phyloP scores from a whole-genome alignment of 208 protist genomes.

The Crithidia expoeki region DNA sequence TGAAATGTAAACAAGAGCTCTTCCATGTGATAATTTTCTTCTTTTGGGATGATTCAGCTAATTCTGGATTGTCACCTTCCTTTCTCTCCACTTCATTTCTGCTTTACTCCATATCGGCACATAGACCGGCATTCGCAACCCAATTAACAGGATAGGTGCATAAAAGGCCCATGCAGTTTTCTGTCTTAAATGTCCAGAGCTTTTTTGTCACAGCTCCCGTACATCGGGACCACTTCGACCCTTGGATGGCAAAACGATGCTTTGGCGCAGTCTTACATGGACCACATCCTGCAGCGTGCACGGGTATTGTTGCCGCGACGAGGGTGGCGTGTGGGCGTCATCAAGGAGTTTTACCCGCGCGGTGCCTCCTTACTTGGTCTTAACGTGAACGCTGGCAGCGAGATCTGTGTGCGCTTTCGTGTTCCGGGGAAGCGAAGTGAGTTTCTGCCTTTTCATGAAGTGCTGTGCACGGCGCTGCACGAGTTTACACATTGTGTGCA shows the following conservation, averaged over 20 bases:
- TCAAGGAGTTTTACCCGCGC: conserved; percentile 90
- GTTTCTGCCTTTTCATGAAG: conserved; percentile 88
- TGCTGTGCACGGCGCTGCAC: conserved; percentile 88
- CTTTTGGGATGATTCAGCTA: too few species aligned
- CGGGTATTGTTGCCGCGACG: conserved; percentile 49
- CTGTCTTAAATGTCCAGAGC: conserved; percentile 29
- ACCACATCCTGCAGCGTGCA: conserved; percentile 55
- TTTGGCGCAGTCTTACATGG: conserved; percentile 70
- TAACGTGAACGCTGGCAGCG: conserved; percentile 80
- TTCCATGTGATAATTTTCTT: too few species aligned
- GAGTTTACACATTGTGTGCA: conserved; percentile 85
- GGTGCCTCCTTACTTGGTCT: conserved; percentile 74
- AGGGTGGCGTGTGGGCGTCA: conserved; percentile 60
- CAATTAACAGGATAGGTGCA: too few species aligned
- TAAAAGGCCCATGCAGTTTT: too few species aligned
- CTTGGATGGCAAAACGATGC: conserved; percentile 69
- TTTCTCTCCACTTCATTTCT: too few species aligned
- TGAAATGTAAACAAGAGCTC: too few species aligned
- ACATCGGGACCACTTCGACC: conserved; percentile 54
- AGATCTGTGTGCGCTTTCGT: conserved; percentile 85
- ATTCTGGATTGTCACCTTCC: too few species aligned
- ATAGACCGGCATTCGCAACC: too few species aligned
- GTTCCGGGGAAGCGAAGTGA: conserved; percentile 51
- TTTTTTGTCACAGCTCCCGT: conserved; percentile 33
- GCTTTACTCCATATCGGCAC: too few species aligned